phyloP scores from a whole-genome alignment of 192 early-diverging fungal species.

The Gonapodya prolifera region DNA sequence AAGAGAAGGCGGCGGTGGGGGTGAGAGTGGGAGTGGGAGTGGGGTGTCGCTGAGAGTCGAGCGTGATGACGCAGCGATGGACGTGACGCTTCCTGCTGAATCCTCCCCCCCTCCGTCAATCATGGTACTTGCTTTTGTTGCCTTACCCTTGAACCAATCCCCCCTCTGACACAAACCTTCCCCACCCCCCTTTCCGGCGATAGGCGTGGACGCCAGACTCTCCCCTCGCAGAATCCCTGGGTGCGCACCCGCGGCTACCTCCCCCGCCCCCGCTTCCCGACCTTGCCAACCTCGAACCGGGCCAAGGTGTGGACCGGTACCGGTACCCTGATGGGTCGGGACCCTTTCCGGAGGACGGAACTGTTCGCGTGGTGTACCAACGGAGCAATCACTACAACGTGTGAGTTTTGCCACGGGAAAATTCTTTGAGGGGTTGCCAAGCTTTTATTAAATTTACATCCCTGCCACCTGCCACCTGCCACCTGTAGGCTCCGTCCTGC shows the following conservation, averaged over 20 bases:
- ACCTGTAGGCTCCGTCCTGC: background rate
- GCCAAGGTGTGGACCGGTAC: background rate
- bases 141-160: background rate
- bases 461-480: background rate
- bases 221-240: background rate
- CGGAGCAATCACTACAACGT: conserved; percentile 5
- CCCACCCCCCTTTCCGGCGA: background rate
- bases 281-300: background rate
- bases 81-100: too few relatives aligned
- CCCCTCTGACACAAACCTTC: background rate
- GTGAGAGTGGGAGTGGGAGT: background rate
- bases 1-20: background rate
- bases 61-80: too few relatives aligned
- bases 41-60: too few relatives aligned
- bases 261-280: background rate
- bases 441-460: too few relatives aligned
- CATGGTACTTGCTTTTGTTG: background rate
- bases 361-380: background rate
- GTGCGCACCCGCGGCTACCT: background rate
- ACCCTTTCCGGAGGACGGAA: background rate
- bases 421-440: too few relatives aligned
- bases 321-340: background rate
- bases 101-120: too few relatives aligned
- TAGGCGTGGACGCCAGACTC: background rate
- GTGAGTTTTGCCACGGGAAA: too few relatives aligned